Evolutionary conservation across 2,329 filamentous ascomycete species (phyloP).

Genomic region (Arthrinium phaeospermum): DNA sequence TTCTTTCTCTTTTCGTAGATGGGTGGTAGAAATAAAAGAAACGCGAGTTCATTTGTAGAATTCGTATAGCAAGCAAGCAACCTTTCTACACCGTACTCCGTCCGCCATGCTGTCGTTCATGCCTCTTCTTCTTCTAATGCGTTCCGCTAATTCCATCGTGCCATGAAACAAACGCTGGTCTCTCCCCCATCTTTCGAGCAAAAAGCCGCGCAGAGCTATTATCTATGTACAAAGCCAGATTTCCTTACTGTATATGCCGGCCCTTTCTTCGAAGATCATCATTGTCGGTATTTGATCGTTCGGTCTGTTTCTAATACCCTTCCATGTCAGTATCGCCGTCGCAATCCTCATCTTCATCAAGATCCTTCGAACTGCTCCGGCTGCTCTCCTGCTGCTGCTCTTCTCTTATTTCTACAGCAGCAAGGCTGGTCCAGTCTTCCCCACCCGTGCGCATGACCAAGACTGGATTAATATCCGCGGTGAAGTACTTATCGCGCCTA

Average conservation of each 20-base stretch:
- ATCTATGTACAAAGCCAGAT: neutral
- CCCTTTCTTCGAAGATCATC: neutral
- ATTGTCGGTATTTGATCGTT: neutral
- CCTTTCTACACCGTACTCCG: slow-evolving; percentile 7
- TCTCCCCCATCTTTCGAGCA: neutral
- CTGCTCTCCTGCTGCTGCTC: neutral
- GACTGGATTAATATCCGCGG: slow-evolving; percentile 61
- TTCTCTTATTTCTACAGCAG: neutral
- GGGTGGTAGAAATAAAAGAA: neutral
- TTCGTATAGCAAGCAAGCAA: neutral
- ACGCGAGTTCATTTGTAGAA: neutral
- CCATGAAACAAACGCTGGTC: neutral
- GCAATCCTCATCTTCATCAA: neutral
- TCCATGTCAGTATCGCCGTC: slow-evolving; percentile 12
- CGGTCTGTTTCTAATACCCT: neutral
- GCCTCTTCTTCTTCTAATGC: slow-evolving; percentile 4
- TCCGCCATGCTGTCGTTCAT: slow-evolving; percentile 14
- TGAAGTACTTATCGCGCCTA: slow-evolving; percentile 76
- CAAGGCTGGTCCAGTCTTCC: slow-evolving; percentile 42
- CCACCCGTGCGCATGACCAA: slow-evolving; percentile 71
- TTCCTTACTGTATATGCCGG: neutral
- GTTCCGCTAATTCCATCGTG: neutral
- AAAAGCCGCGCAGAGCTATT: neutral
- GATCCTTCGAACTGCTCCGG: neutral
- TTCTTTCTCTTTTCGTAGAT: neutral